Base-by-base conservation (phyloP, 805 yeast genomes). In the Kodamaea lidongshanica region DNA sequence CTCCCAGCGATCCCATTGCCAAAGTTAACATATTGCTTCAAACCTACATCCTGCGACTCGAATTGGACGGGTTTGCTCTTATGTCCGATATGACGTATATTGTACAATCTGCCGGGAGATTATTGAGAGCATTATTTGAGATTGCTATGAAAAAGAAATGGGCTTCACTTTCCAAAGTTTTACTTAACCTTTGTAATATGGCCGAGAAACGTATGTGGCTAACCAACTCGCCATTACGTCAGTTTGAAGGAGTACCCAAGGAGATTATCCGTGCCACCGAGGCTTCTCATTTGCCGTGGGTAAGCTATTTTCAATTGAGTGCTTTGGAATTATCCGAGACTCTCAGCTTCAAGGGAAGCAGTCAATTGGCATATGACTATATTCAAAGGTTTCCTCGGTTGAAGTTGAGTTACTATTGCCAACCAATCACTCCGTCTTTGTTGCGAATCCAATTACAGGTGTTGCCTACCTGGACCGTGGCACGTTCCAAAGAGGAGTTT, bases 51-150 rank as follows among this genome's bases (percentile, higher is more conserved):
- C 82, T 96, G 1, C 58, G 78, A 20, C 59, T 88, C 14, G 60
- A 65, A 7, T 61, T 92, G 11, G 92, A 82, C 1, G 97, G 97
- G 0, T 84, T 85, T 59, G 96, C 96, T 0, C 57, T 94, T 37
- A 76, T 81, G 70, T 77, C 95, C 0, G 99, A 92, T 60, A 86
- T 88, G 95, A 68, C 85, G 3, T 92, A 84, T 50, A 75, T 92
- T 23, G 82, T 92, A 0, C 97, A 92, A 54, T 85, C 94, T 23
- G 96, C 96, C 1, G 89, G 94, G 3, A 70, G 99, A 48, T 55
- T 92, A 21, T 63, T 88, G 33, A 61, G 96, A 34, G 96, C 97
- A 0, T 70, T 94, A 39, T 77, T 72, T 50, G 96, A 89, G 48
- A 73, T 92, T 19, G 72, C 83, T 7, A 42, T 83, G 26, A 64